Conservation (phyloP, 805 yeast genomes). For the Lachancea mirantina region DNA sequence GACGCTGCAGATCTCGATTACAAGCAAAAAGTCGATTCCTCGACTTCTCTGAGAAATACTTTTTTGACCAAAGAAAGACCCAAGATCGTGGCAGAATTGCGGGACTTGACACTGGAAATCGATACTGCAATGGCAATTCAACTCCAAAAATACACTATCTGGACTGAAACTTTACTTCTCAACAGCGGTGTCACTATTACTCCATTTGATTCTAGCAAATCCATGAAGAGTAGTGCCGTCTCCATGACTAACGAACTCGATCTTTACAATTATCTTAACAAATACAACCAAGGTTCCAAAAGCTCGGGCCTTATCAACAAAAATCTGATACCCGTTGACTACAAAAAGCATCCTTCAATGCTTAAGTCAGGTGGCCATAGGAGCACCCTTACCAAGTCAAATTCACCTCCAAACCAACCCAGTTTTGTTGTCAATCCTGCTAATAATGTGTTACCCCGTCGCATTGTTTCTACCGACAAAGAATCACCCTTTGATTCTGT, state of each 20-base stretch:
- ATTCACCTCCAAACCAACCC: constrained; percentile 17
- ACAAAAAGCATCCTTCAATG: constrained; percentile 63
- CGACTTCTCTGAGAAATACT: constrained; percentile 67
- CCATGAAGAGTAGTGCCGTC: constrained; percentile 72
- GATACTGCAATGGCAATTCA: constrained; percentile 88
- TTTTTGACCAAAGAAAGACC: constrained; percentile 73
- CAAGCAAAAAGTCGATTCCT: constrained; percentile 63
- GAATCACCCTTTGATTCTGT: constrained; percentile 28
- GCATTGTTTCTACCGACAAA: constrained; percentile 30
- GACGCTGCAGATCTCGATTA: constrained; percentile 83
- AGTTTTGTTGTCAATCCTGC: constrained; percentile 27
- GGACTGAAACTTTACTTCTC: constrained; percentile 74
- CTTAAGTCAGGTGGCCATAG: constrained; percentile 23
- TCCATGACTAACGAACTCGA: constrained; percentile 80
- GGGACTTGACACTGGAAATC: constrained; percentile 72
- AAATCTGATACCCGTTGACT: constrained; percentile 58
- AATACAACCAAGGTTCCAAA: constrained; percentile 33
- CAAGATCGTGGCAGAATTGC: constrained; percentile 58
- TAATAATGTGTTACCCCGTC: constrained; percentile 27
- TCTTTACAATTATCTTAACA: constrained; percentile 59
- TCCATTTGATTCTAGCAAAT: constrained; percentile 55
- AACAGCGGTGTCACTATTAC: constrained; percentile 78
- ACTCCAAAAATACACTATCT: constrained; percentile 80
- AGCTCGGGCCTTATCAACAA: constrained; percentile 32
- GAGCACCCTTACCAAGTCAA: constrained; percentile 12